phyloP scores from a whole-genome alignment of 169 alveolate genomes.

The Perkinsus olseni region DNA sequence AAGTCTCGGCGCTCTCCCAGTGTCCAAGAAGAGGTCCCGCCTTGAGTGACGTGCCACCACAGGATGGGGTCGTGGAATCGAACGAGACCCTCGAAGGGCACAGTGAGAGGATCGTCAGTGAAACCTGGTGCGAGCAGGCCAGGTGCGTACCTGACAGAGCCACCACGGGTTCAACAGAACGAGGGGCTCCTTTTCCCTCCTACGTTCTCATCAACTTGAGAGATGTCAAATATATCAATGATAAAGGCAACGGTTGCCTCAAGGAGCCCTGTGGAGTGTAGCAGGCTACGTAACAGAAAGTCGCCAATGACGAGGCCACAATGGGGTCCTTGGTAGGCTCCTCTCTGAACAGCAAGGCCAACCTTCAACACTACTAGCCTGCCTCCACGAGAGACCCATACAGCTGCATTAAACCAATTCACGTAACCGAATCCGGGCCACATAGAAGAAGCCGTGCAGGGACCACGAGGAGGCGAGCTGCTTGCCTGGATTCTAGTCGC shows the following conservation, averaged over 20 bases:
- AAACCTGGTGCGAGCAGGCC: not conserved
- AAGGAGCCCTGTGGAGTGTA: not conserved
- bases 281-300: not conserved
- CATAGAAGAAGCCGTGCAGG: too few relatives aligned
- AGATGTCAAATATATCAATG: not conserved
- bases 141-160: not conserved
- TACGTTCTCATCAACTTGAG: not conserved
- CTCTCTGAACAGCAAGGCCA: not conserved
- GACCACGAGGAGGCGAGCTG: too few relatives aligned
- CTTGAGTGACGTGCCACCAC: not conserved
- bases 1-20: not conserved
- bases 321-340: not conserved
- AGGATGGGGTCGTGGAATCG: not conserved
- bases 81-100: not conserved
- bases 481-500: not conserved
- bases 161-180: not conserved
- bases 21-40: not conserved
- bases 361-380: too few relatives aligned
- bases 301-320: not conserved
- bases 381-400: too few relatives aligned
- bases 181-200: not conserved
- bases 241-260: not conserved
- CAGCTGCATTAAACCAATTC: too few relatives aligned
- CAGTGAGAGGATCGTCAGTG: not conserved
- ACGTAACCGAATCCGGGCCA: too few relatives aligned